A percentile compares a stretch with the other conserved stretches of the same genome.
Conservation (phyloP, 805 yeast genomes). For the Wickerhamiella vanderwaltii region DNA sequence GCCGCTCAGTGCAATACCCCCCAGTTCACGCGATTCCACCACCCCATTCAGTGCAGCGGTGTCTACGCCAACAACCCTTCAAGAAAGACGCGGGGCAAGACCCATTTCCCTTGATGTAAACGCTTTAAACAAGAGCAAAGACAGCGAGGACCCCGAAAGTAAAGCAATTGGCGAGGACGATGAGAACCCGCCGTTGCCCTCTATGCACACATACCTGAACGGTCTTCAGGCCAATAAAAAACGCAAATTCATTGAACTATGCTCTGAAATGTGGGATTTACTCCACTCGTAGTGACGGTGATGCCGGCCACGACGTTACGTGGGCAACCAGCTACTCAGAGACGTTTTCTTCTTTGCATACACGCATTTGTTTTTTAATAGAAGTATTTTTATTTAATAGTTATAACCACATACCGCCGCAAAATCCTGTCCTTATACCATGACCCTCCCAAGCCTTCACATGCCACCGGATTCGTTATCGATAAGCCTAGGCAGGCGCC, state of each 20-base stretch:
- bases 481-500: no score
- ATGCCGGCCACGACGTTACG: no score
- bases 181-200: slow-evolving; percentile 8
- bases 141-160: slow-evolving; percentile 15
- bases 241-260: slow-evolving; percentile 23
- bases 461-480: no score
- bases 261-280: slow-evolving; percentile 27
- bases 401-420: no score
- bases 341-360: no score
- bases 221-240: slow-evolving; percentile 14
- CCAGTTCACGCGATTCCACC: not conserved
- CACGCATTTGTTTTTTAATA: not conserved
- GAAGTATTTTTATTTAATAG: slow-evolving; percentile 4
- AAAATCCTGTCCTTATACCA: no score
- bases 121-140: slow-evolving; percentile 13
- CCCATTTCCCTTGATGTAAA: slow-evolving; percentile 13
- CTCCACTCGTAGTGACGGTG: slow-evolving; percentile 14
- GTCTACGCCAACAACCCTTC: slow-evolving; percentile 8
- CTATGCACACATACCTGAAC: slow-evolving; percentile 1
- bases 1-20: no score
- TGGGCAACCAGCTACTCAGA: no score
- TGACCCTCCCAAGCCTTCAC: no score
- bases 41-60: not conserved
- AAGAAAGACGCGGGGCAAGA: slow-evolving; percentile 13
- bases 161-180: slow-evolving; percentile 16